Conservation (phyloP, 805 yeast species). For the Kodamaea hsintzibuensis region DNA sequence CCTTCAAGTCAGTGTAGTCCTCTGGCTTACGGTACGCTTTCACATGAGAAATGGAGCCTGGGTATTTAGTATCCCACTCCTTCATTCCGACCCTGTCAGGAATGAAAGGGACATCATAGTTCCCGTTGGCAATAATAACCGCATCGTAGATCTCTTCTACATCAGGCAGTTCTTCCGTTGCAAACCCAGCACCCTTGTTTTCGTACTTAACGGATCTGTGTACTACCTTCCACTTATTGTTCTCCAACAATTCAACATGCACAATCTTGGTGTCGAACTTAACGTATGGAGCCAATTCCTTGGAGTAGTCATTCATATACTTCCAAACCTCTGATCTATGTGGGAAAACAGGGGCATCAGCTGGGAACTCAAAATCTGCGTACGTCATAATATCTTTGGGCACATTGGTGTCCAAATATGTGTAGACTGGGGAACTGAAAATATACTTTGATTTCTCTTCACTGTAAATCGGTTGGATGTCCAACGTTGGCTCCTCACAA, state of each 20-base stretch:
- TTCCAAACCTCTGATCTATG: slow-evolving; percentile 57
- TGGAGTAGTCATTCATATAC: slow-evolving; percentile 60
- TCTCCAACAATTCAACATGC: slow-evolving; percentile 28
- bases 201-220: slow-evolving; percentile 30
- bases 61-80: slow-evolving; percentile 27
- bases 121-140: slow-evolving; percentile 41
- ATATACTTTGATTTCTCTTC: slow-evolving; percentile 16
- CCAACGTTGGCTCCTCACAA: slow-evolving; percentile 20
- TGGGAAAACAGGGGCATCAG: slow-evolving; percentile 54
- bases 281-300: slow-evolving; percentile 41
- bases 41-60: slow-evolving; percentile 32
- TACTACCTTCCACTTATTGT: slow-evolving; percentile 44
- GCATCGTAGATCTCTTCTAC: slow-evolving; percentile 34
- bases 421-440: slow-evolving; percentile 54
- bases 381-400: slow-evolving; percentile 68
- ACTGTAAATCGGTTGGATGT: slow-evolving; percentile 12
- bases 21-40: slow-evolving; percentile 28
- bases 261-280: slow-evolving; percentile 50
- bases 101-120: slow-evolving; percentile 35
- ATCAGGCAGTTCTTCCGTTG: slow-evolving; percentile 5
- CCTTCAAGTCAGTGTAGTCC: slow-evolving; percentile 25
- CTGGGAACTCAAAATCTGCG: slow-evolving; percentile 50
- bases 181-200: slow-evolving; percentile 28
- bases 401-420: slow-evolving; percentile 68
- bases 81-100: slow-evolving; percentile 34